Conservation (phyloP, 176 grass and related monocot genomes). For the Saccharum spontaneum region DNA sequence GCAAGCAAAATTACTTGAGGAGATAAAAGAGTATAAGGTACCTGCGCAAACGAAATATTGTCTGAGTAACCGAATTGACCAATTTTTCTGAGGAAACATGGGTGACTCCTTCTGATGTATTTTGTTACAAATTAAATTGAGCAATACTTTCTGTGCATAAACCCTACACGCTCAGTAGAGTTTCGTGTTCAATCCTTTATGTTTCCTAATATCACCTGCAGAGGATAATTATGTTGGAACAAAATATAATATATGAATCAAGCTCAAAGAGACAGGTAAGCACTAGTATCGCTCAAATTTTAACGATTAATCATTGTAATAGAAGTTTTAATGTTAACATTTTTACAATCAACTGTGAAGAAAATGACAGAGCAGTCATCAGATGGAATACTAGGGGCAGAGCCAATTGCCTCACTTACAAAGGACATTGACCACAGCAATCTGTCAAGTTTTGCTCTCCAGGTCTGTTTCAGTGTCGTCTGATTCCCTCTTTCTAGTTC, state of each 20-base stretch:
- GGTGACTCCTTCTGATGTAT: neutral
- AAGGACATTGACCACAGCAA: slow-evolving; percentile 25
- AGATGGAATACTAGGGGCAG: slow-evolving; percentile 9
- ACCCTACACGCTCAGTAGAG: neutral
- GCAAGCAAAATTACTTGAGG: slow-evolving; percentile 60
- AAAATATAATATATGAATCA: slow-evolving; percentile 47
- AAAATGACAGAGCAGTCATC: slow-evolving; percentile 56
- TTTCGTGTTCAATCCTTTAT: neutral
- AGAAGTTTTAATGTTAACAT: slow-evolving; percentile 4
- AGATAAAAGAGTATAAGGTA: slow-evolving; percentile 83
- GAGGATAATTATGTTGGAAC: slow-evolving; percentile 58
- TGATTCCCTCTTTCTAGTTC: neutral
- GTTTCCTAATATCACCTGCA: slow-evolving; percentile 42
- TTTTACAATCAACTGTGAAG: slow-evolving; percentile 46
- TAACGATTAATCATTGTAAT: slow-evolving; percentile 15
- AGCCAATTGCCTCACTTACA: slow-evolving; percentile 6
- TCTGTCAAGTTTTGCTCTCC: slow-evolving; percentile 55
- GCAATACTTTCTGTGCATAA: slow-evolving; percentile 20
- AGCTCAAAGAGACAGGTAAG: slow-evolving; percentile 63
- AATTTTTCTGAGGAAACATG: neutral
- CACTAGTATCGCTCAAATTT: slow-evolving; percentile 14
- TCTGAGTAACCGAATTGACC: slow-evolving; percentile 8
- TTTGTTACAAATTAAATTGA: neutral
- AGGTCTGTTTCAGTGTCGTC: slow-evolving; percentile 26
- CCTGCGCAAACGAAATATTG: neutral